Evolutionary conservation across 192 early-diverging fungal genomes (phyloP), one percentile per base, ranked within the genome.

Genomic region (Umbelopsis ramanniana): DNA sequence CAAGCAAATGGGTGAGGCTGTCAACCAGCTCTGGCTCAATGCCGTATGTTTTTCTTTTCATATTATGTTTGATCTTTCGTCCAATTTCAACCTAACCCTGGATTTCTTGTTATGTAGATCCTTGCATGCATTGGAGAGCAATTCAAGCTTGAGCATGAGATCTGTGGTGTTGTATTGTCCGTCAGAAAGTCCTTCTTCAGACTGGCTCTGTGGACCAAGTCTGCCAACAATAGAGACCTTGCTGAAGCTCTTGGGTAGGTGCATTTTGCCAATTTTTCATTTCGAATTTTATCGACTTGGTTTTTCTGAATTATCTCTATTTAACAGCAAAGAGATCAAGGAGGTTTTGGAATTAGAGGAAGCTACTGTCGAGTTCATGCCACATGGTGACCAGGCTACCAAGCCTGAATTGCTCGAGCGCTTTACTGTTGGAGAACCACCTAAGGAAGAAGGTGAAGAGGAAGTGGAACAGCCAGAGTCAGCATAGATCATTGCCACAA

Each of bases 61-160:
- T 55, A 15, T 35, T 63, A 29, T 35, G 17, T 57, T 29, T 17
- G 26, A 63, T 14, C 22, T 29, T 29, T 26, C 23, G 23, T 82
- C 8, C 11, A 46, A 23, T 5, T 22, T 46, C 15, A 33, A 46
- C 52, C 55, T 76, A 46, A 72, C 47, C 29, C 29, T 2, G 29
- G 29, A 29, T 29, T 29, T 29, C 48, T 68, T 45, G 22, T 67
- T 37, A n/a, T 24, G 46, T 79, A 93, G 93, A 85, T 96, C 70
- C 84, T 97, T 74, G 94, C 93, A 11, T 89, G 89, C 71, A 91
- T 98, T 78, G 97, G 96, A 68, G 96, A 97, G 84, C 84, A 83
- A 43, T 96, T 96, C 70, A 87, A 92, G 15, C 77, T 85, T 46
- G 83, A 86, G 47, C 87, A 92, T 35, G 94, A 97, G 66, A 88